phyloP scores from a whole-genome alignment of 148 eudicot species.

The Amaranthus hypochondriacus region DNA sequence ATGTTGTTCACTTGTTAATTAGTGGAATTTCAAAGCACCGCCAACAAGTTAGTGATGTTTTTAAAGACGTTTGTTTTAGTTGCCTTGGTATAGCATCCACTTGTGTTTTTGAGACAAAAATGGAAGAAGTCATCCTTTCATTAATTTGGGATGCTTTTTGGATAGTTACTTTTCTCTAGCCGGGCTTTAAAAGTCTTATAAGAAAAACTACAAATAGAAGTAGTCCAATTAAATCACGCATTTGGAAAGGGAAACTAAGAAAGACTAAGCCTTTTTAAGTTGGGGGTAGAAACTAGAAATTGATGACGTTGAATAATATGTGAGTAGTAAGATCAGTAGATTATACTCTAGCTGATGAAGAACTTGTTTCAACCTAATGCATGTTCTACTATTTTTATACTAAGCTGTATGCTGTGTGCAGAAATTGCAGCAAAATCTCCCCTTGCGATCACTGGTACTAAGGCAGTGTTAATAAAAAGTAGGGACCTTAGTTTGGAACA shows the following conservation, averaged over 20 bases:
- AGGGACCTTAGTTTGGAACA: slow-evolving; percentile 71
- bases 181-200: neutral
- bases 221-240: too few species aligned
- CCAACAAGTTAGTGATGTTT: too few species aligned
- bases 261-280: neutral
- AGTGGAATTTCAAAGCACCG: too few species aligned
- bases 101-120: too few species aligned
- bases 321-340: neutral
- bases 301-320: neutral
- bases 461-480: slow-evolving; percentile 58
- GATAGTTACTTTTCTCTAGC: neutral
- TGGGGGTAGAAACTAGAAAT: neutral
- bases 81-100: too few species aligned
- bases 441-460: slow-evolving; percentile 78
- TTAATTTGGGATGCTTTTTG: neutral
- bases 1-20: too few species aligned
- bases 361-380: neutral
- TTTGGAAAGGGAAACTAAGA: neutral
- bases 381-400: neutral
- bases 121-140: neutral
- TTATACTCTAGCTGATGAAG: neutral
- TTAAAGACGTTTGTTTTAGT: too few species aligned
- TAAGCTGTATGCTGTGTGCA: slow-evolving; percentile 22
- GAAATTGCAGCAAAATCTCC: slow-evolving; percentile 86
- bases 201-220: neutral